Evolutionary conservation across 306 rosid species (phyloP).

Genomic region (Hippophae gyantsensis): DNA sequence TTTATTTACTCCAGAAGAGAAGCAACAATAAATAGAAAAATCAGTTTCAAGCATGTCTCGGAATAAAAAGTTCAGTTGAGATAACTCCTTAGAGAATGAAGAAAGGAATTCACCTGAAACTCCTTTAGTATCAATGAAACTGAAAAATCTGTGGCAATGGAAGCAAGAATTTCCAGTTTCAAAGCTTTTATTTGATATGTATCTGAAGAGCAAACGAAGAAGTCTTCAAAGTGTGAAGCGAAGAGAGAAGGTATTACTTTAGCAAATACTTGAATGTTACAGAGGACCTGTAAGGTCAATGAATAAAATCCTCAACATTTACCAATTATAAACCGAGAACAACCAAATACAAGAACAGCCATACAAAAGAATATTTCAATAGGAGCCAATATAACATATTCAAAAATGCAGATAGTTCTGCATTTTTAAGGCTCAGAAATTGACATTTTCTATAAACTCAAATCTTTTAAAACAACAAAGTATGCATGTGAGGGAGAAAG

Average conservation of each 20-base stretch:
- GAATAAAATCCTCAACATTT: constrained; percentile 10
- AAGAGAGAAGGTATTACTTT: constrained; percentile 85
- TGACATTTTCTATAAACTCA: too few relatives aligned
- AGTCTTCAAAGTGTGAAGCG: constrained; percentile 69
- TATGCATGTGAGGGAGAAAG: too few relatives aligned
- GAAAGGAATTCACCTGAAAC: constrained; percentile 59
- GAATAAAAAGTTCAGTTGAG: too few relatives aligned
- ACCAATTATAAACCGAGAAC: constrained; percentile 11
- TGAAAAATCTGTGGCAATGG: constrained; percentile 57
- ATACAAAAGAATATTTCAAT: constrained; percentile 18
- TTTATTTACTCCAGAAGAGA: too few relatives aligned
- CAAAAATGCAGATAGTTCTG: not conserved
- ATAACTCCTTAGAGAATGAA: not conserved
- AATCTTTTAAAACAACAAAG: too few relatives aligned
- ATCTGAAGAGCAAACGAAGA: constrained; percentile 70
- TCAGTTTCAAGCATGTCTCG: too few relatives aligned
- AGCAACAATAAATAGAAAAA: too few relatives aligned
- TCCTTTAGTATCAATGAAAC: constrained; percentile 56
- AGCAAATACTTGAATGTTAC: constrained; percentile 92
- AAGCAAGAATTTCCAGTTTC: constrained; percentile 83
- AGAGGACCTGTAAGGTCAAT: constrained; percentile 57
- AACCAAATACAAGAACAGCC: constrained; percentile 1
- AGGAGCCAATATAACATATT: constrained; percentile 3
- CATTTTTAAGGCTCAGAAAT: too few relatives aligned
- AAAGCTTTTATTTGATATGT: constrained; percentile 77